Evolutionary conservation across 352 stramenopile genomes (phyloP).

Genomic region (Phytophthora meadii): DNA sequence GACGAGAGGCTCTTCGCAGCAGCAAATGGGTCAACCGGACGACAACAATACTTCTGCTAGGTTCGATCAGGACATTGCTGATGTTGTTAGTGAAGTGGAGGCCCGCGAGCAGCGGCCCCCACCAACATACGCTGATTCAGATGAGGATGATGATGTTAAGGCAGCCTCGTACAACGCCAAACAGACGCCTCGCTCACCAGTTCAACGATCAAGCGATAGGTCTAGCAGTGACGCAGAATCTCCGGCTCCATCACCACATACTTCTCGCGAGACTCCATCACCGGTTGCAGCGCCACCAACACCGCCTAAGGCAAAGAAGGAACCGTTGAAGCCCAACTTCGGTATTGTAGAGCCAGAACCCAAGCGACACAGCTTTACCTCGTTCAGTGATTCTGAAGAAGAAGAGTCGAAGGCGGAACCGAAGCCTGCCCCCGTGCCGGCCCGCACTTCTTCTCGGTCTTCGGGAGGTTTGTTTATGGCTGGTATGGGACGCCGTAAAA

Average conservation of each 20-base stretch:
- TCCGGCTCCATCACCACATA: constrained; percentile 15
- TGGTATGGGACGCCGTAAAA: constrained; percentile 72
- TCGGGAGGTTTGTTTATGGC: constrained; percentile 61
- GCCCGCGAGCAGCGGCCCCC: constrained; percentile 22
- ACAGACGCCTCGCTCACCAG: constrained; percentile 19
- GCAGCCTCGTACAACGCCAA: constrained; percentile 23
- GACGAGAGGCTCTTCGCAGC: constrained; percentile 40
- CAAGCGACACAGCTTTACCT: constrained; percentile 85
- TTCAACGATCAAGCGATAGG: constrained; percentile 27
- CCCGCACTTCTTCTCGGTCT: constrained; percentile 44
- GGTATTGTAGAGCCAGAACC: constrained; percentile 66
- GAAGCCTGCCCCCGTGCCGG: constrained; percentile 54
- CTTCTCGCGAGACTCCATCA: constrained; percentile 19
- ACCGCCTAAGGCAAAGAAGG: constrained; percentile 44
- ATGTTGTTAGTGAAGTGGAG: constrained; percentile 34
- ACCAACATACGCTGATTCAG: constrained; percentile 16
- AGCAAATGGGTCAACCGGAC: constrained; percentile 30
- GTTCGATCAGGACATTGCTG: constrained; percentile 50
- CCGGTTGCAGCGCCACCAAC: constrained; percentile 28
- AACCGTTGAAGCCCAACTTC: constrained; percentile 70
- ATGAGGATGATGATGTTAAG: constrained; percentile 40
- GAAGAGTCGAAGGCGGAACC: constrained; percentile 80
- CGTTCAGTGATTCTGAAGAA: constrained; percentile 87
- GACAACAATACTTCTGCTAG: constrained; percentile 31
- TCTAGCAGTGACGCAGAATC: constrained; percentile 29